These are phyloP conservation scores for Pseudogymnoascus sp. DNA, from an alignment of 2,329 filamentous ascomycete genomes.

Conservation along the genomic window DNA sequence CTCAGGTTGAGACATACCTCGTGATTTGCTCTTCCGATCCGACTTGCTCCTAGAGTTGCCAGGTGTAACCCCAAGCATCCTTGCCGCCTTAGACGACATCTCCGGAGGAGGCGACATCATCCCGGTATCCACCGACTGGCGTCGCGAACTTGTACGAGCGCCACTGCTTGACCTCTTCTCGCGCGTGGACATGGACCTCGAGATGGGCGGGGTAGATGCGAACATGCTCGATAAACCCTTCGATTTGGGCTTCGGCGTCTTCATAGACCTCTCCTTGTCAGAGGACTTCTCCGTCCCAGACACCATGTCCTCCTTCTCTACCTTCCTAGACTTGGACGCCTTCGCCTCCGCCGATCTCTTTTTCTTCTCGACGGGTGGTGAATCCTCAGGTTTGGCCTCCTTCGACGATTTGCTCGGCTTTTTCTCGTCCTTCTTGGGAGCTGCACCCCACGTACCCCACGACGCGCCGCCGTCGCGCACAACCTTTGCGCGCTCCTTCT, in stretches of 20 bases:
- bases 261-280: slow-evolving; percentile 55
- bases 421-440: slow-evolving; percentile 31
- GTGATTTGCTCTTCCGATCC: slow-evolving; percentile 39
- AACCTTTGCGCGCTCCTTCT: slow-evolving; percentile 71
- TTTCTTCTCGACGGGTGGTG: slow-evolving; percentile 26
- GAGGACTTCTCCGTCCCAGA: slow-evolving; percentile 65
- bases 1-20: slow-evolving; percentile 25
- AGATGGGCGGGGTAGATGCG: slow-evolving; percentile 58
- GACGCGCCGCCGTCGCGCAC: slow-evolving; percentile 60
- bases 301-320: slow-evolving; percentile 55
- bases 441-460: slow-evolving; percentile 41
- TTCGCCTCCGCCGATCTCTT: slow-evolving; percentile 40
- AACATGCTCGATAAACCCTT: slow-evolving; percentile 57
- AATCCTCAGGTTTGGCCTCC: slow-evolving; percentile 23
- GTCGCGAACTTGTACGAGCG: slow-evolving; percentile 55
- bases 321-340: slow-evolving; percentile 48
- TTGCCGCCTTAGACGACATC: slow-evolving; percentile 70
- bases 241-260: slow-evolving; percentile 36
- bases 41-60: slow-evolving; percentile 42
- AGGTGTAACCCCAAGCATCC: slow-evolving; percentile 57
- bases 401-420: slow-evolving; percentile 23
- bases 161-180: slow-evolving; percentile 51
- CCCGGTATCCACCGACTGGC: slow-evolving; percentile 60
- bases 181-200: slow-evolving; percentile 61
- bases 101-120: slow-evolving; percentile 65